A percentile compares a stretch with the other conserved stretches of the same genome.
Evolutionary conservation across 495 filamentous ascomycete genomes (phyloP).

Genomic region (Tricharina praecox): DNA sequence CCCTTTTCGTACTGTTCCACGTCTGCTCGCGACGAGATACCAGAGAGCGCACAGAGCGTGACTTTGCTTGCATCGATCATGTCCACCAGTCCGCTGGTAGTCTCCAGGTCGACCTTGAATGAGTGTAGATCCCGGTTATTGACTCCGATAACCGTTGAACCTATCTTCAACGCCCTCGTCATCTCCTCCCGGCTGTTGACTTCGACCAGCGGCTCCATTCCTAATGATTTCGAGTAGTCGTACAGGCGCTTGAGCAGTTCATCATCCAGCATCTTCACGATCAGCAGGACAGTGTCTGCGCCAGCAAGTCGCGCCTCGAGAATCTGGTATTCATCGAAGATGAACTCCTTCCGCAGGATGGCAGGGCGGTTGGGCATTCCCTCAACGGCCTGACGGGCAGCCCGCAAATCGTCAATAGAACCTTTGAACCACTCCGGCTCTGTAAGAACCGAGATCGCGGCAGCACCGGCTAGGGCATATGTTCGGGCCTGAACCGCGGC

Average conservation of each 20-base stretch:
- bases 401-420: slow-evolving; percentile 79
- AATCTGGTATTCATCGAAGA: slow-evolving; percentile 97
- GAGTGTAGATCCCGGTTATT: slow-evolving; percentile 93
- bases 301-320: slow-evolving; percentile 84
- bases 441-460: slow-evolving; percentile 90
- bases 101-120: slow-evolving; percentile 92
- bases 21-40: slow-evolving; percentile 80
- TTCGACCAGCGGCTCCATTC: slow-evolving; percentile 96
- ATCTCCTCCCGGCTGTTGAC: slow-evolving; percentile 92
- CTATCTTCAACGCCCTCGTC: slow-evolving; percentile 67
- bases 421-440: slow-evolving; percentile 99
- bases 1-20: slow-evolving; percentile 75
- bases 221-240: slow-evolving; percentile 69
- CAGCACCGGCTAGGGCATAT: slow-evolving; percentile 87
- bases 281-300: slow-evolving; percentile 86
- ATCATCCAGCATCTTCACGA: slow-evolving; percentile 90
- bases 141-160: slow-evolving; percentile 88
- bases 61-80: slow-evolving; percentile 61
- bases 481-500: slow-evolving; percentile 78
- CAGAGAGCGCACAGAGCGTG: slow-evolving; percentile 87
- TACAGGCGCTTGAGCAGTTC: slow-evolving; percentile 64
- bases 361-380: slow-evolving; percentile 84
- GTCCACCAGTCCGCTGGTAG: slow-evolving; percentile 75
- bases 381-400: slow-evolving; percentile 71
- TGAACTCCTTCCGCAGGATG: slow-evolving; percentile 86